Evolutionary conservation across 352 stramenopile genomes (phyloP), one percentile per base, ranked within the genome.

Genomic region (Phytophthora nicotianae): DNA sequence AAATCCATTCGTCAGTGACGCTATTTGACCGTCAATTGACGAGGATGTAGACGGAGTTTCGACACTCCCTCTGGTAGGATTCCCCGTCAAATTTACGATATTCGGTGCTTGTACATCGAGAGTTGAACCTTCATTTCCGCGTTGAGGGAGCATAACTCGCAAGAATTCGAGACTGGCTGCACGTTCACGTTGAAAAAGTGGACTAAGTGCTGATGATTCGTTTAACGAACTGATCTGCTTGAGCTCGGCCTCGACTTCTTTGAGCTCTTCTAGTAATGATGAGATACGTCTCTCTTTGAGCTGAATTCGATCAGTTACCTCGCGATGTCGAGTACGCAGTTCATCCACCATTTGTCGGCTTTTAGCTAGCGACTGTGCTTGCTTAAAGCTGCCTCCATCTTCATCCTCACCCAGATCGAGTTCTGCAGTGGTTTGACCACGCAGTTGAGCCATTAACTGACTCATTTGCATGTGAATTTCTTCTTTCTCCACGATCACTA

Each of bases 381-480:
- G 53, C 33, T 74, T 62, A 2, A 32, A 45, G 11, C 10, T 58
- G 32, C 47, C 55, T 37, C 27, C 37, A 23, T 27, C 51, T 55
- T 56, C 19, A 16, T 54, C 45, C 2, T 23, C 32, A 19, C 23
- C 38, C 6, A 58, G 27, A 16, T 47, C 45, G 13, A 58, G 33
- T 21, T 53, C 50, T 41, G 47, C 46, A 42, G 29, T 59, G 3
- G 17, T 46, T 17, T 73, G 65, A 0, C 70, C 54, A 7, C 61
- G 64, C 21, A 89, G 23, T 49, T 78, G 52, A 19, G 58, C 60
- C 72, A 87, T 84, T 2, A 89, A 52, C 13, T 75, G 71, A 37
- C 70, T 85, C 78, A 93, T 87, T 56, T 91, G 80, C 27, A 86
- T 76, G 33, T 88, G 70, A 41, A 90, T 78, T 23, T 93, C 84